Base-by-base conservation (phyloP, 257 asterid genomes). In the Dorcoceras hygrometricum region DNA sequence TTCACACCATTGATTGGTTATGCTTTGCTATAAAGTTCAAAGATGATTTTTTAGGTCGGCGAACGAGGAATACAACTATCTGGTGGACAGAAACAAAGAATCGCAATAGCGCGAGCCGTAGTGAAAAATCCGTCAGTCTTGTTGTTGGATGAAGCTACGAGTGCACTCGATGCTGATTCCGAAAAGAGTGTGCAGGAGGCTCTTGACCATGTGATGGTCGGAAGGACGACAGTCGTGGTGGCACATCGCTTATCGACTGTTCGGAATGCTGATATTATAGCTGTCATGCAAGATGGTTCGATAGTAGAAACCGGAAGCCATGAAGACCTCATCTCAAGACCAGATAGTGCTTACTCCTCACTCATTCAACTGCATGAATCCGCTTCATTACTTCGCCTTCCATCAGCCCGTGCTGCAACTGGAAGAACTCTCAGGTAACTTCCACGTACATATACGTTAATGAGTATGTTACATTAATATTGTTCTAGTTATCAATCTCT, bases 21-120 rank as follows among this genome's bases (percentile, higher is more conserved):
- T 26, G 29, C 29, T 26, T 26, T 26, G 4, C 29, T 26, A 26
- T 1, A 26, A 4, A 26, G 2, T 2, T 1, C 4, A 26, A 26
- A 59, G 11, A 32, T 56, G 25, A 25, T 36, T 46, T 71, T 63
- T n/a, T 81, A 92, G 96, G 99, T 94, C 48, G 97, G 99, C 22
- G 99, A 94, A 85, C 80, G 99, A 80, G 98, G 99, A 43, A 79
- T 90, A 63, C 99, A 94, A n/a, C 82, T 94, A 58, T 94, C 99
- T 1, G 99, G 99, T 59, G 99, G 98, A 12, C 98, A 94, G 75
- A 94, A 90, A 71, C 98, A 94, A 73, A 80, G 99, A 73, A 90
- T 94, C 10, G 96, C 98, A 28, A 88, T 90, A 69, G 79, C 99
- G 8, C 92, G 98, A 46, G 96, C 99, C 8, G 82, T 90, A 56